These are phyloP conservation scores for Fragaria iinumae DNA, from an alignment of 306 rosid genomes.

Conservation along the genomic window DNA sequence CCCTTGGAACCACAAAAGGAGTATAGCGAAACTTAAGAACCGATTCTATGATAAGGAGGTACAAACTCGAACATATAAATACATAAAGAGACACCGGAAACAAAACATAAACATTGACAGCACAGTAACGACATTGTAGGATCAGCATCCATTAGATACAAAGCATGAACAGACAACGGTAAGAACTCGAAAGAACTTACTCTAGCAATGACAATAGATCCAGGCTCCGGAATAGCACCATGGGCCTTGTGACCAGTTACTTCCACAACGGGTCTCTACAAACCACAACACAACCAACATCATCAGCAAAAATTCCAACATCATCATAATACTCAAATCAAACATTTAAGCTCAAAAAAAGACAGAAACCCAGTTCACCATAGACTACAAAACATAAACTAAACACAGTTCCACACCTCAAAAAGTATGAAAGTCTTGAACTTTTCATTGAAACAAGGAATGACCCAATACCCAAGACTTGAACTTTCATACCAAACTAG, in stretches of 20 bases:
- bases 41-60: not conserved
- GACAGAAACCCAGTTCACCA: not conserved
- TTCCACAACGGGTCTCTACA: constrained; percentile 74
- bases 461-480: not conserved
- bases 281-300: not conserved
- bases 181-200: constrained; percentile 35
- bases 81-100: not conserved
- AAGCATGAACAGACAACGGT: not conserved
- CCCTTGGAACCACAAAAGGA: not conserved
- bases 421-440: not conserved
- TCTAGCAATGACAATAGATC: constrained; percentile 71
- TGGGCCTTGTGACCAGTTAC: constrained; percentile 87
- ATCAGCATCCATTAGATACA: not conserved
- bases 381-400: not conserved
- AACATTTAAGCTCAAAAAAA: not conserved
- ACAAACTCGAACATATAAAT: not conserved
- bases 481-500: not conserved
- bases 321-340: not conserved
- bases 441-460: not conserved
- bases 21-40: not conserved
- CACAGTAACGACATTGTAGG: not conserved
- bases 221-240: constrained; percentile 83
- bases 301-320: not conserved
- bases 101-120: not conserved
- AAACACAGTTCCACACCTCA: not conserved